These are phyloP conservation scores for Cupressus sempervirens DNA, from an alignment of 75 land plant species.

Conservation along the genomic window DNA sequence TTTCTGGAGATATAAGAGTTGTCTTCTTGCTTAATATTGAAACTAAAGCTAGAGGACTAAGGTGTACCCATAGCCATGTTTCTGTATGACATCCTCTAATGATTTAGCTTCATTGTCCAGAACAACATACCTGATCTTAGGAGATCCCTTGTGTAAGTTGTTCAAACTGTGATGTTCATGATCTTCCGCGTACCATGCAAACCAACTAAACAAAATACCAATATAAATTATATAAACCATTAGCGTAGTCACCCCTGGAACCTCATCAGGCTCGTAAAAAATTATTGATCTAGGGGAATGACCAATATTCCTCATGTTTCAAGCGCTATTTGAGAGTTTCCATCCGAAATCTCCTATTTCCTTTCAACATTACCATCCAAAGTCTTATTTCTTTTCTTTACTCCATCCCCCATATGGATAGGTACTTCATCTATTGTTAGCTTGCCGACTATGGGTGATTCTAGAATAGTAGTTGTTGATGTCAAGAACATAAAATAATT, in stretches of 20 bases:
- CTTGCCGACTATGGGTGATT: constrained; percentile 1
- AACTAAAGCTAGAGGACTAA: constrained; percentile 44
- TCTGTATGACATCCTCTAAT: constrained; percentile 67
- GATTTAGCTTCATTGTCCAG: constrained; percentile 66
- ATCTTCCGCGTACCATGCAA: constrained; percentile 99
- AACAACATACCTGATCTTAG: constrained; percentile 91
- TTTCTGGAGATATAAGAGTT: constrained; percentile 78
- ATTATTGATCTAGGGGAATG: constrained; percentile 91
- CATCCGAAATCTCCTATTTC: constrained; percentile 58
- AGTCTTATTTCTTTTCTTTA: not conserved
- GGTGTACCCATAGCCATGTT: constrained; percentile 46
- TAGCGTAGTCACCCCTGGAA: constrained; percentile 97
- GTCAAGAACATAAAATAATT: no score
- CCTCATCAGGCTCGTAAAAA: constrained; percentile 89
- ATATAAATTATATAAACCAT: constrained; percentile 99
- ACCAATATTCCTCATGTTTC: constrained; percentile 89
- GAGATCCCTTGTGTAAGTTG: constrained; percentile 71
- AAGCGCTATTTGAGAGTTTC: constrained; percentile 85
- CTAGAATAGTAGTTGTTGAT: constrained; percentile 5
- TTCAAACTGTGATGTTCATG: constrained; percentile 98
- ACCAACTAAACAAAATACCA: constrained; percentile 99
- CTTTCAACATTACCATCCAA: constrained; percentile 15
- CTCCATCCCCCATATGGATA: not conserved
- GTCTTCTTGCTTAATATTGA: constrained; percentile 76
- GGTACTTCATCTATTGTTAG: constrained; percentile 14